Evolutionary conservation across 2,329 filamentous ascomycete species (phyloP).

Genomic region (Monosporascus sp.): DNA sequence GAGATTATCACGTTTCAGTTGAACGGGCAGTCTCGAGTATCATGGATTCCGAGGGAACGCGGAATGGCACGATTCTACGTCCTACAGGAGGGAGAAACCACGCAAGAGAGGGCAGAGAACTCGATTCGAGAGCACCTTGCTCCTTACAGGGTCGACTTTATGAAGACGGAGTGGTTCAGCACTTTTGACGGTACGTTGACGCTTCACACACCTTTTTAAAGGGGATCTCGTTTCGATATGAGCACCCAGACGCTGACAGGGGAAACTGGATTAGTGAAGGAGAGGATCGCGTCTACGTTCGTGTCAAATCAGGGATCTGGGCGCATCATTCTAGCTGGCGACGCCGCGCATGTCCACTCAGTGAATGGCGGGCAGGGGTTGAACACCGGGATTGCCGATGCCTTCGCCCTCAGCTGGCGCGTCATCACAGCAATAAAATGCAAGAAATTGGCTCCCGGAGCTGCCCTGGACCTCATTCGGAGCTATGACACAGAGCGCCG

Average conservation of each 20-base stretch:
- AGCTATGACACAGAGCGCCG: slow-evolving; percentile 42
- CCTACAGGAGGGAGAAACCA: slow-evolving; percentile 40
- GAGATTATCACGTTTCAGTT: slow-evolving; percentile 45
- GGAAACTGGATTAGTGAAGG: slow-evolving; percentile 29
- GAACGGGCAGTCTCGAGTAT: slow-evolving; percentile 38
- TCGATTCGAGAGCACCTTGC: slow-evolving; percentile 40
- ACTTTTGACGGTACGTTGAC: slow-evolving; percentile 37
- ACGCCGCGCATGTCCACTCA: slow-evolving; percentile 52
- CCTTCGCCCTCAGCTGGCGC: slow-evolving; percentile 51
- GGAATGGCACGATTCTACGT: slow-evolving; percentile 43
- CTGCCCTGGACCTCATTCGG: slow-evolving; percentile 25
- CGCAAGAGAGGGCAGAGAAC: slow-evolving; percentile 31
- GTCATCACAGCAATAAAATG: slow-evolving; percentile 27
- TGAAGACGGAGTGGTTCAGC: slow-evolving; percentile 43
- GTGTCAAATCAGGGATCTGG: slow-evolving; percentile 35
- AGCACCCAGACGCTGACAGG: no score
- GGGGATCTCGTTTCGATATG: no score
- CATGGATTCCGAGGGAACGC: slow-evolving; percentile 44
- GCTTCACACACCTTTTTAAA: not conserved
- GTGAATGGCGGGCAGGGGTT: slow-evolving; percentile 53
- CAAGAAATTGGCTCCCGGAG: slow-evolving; percentile 14
- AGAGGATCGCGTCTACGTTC: slow-evolving; percentile 34
- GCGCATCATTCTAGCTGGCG: slow-evolving; percentile 47
- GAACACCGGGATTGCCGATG: slow-evolving; percentile 54
- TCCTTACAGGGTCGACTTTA: slow-evolving; percentile 37